Evolutionary conservation across 2,329 filamentous ascomycete species (phyloP), one percentile per base, ranked within the genome.

Genomic region (Aspergillus intermedius): DNA sequence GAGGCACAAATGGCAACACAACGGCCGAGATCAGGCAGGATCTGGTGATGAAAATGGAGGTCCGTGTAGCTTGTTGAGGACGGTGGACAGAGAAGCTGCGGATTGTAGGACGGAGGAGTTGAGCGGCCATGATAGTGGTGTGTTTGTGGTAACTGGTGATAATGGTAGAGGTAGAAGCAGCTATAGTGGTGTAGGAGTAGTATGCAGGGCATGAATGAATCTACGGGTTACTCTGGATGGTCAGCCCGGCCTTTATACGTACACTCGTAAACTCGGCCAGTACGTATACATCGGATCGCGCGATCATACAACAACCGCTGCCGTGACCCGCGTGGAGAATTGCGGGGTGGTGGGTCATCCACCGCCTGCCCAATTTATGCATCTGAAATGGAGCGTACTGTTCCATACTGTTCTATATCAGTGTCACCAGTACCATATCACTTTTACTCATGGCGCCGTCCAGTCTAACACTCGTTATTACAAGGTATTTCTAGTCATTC

Each of bases 1-100:
- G 72, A 23, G 73, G 73, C 3, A 74, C 66, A 52, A 74, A 75
- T 4, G 73, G 72, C 4, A 74, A 58, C 15, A 73, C 63, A 17
- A 74, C 71, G 2, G 67, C 70, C 1, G 71, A 69, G 37, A 68
- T 59, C 12, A 75, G 62, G 51, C 71, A 71, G 12, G 69, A 69
- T 45, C 62, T 64, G 42, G 70, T 65, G 25, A 74, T 54, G 40
- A 71, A 67, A 32, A 70, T 69, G 39, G 69, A 64, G 42, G 63
- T 60, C 39, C 66, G 69, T 44, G 64, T 69, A 41, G 69, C 65
- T 15, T 68, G 67, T 21, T 56, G 66, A 32, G 69, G 64, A 50
- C 68, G 67, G 47, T 67, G 70, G 17, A 69, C 68, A 13, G 71
- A 74, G 59, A 74, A 74, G 52, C 69, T 69, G 10, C 72, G 71